Evolutionary conservation across 2,329 filamentous ascomycete species (phyloP), one percentile per base, ranked within the genome.

Genomic region (Cladosporium sphaerospermum): DNA sequence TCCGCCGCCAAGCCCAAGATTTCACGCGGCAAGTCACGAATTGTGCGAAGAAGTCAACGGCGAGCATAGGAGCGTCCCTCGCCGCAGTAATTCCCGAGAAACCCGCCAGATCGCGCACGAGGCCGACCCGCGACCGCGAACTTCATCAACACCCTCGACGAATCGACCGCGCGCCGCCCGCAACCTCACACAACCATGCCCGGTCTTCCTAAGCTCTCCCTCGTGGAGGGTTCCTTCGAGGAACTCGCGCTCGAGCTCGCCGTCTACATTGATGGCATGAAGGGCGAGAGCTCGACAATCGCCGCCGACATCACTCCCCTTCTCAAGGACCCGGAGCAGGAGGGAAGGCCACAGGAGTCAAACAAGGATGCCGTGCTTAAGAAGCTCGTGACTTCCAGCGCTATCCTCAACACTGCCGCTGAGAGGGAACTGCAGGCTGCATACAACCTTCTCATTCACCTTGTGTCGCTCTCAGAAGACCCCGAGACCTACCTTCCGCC

Each of bases 341-440:
- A 76, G 59, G 71, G 73, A 65, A 49, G 57, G 34, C 56, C 57
- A 13, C 72, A 78, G 63, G 75, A 78, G 62, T 75, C 78, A 73
- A 82, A 91, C 74, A 82, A 84, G 66, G 89, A 90, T 75, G 90
- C 95, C 61, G 84, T 89, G 43, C 80, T 99, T 54, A 87, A 91
- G 78, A 91, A 90, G 79, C 79, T 99, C 60, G 88, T 97, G 57
- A 83, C 85, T 61, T 87, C 88, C 54, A 89, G 89, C 50, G 74
- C 80, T 50, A 81, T 80, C 47, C 78, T 99, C 69, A 95, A 91
- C 73, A 80, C 81, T 58, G 88, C 90, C 53, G 89, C 92, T 55
- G 93, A 99, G 80, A 95, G 93, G 81, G 92, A 97, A 73, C 93
- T 96, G 71, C 91, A 89, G 56, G 86, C 92, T 55, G 89, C 92